Evolutionary conservation across 2,329 filamentous ascomycete species (phyloP).

Genomic region (Trichoderma atroviride): DNA sequence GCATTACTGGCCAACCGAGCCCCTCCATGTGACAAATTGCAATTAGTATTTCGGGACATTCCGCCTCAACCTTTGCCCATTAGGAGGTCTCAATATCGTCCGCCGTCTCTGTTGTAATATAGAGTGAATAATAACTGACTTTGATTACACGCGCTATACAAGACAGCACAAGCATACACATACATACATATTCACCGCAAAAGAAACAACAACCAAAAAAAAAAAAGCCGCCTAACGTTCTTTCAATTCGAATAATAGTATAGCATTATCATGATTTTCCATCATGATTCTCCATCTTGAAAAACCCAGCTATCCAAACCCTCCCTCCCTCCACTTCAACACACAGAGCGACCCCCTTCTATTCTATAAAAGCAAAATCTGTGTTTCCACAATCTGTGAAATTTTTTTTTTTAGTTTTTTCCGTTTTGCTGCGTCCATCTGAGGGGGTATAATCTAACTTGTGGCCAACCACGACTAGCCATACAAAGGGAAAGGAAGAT

Average conservation of each 20-base stretch:
- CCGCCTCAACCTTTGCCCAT: neutral
- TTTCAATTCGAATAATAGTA: neutral
- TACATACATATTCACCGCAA: neutral
- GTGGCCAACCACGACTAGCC: slow-evolving; percentile 8
- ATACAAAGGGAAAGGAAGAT: slow-evolving; percentile 20
- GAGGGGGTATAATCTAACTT: slow-evolving; percentile 27
- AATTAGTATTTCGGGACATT: neutral
- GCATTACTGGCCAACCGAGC: neutral
- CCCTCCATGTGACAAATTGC: neutral
- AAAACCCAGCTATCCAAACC: slow-evolving; percentile 20
- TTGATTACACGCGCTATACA: no score
- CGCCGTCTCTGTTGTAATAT: no score
- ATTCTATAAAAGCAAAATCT: slow-evolving; percentile 8
- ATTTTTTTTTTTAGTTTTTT: neutral
- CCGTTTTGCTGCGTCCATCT: slow-evolving; percentile 1
- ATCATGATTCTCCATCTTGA: neutral
- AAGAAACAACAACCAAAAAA: neutral
- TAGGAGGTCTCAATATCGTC: neutral
- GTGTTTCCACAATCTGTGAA: neutral
- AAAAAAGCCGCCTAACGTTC: neutral
- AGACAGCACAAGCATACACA: neutral
- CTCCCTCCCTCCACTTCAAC: neutral
- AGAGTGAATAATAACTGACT: no score
- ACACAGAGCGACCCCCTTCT: neutral
- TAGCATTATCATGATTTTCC: slow-evolving; percentile 16